These are phyloP conservation scores for Pseudozyma thailandica DNA, from an alignment of 1,284 basidiomycete species.

Conservation along the genomic window DNA sequence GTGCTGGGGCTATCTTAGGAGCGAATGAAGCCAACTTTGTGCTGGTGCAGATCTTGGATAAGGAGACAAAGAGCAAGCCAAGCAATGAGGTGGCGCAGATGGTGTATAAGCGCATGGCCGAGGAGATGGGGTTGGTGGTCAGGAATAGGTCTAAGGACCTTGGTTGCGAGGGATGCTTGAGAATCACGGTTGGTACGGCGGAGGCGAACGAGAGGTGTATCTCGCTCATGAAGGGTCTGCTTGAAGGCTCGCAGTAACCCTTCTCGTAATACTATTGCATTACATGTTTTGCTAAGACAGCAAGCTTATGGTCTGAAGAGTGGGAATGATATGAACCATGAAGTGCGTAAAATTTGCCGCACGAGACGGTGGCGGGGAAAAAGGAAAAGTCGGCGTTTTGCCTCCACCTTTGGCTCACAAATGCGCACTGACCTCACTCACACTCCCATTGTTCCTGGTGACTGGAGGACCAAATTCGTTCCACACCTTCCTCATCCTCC, in stretches of 20 bases:
- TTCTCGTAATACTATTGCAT: too few species aligned
- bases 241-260: slow-evolving; percentile 31
- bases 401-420: slow-evolving; percentile 7
- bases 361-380: slow-evolving; percentile 1
- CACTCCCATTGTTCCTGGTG: too few species aligned
- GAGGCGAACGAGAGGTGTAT: slow-evolving; percentile 73
- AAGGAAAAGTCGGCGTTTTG: slow-evolving; percentile 23
- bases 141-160: slow-evolving; percentile 85
- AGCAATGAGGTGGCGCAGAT: slow-evolving; percentile 78
- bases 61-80: slow-evolving; percentile 69
- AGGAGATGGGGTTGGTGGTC: slow-evolving; percentile 88
- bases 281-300: too few species aligned
- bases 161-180: slow-evolving; percentile 86
- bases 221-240: slow-evolving; percentile 53
- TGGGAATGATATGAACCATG: not conserved
- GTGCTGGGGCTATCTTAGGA: slow-evolving; percentile 79
- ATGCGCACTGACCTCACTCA: slow-evolving; percentile 37
- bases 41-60: slow-evolving; percentile 79
- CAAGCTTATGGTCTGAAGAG: too few species aligned
- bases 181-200: slow-evolving; percentile 88
- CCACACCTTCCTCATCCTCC: not conserved
- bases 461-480: not conserved
- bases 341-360: slow-evolving; percentile 19
- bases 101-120: slow-evolving; percentile 84
- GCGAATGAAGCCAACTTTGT: slow-evolving; percentile 92